Evolutionary conservation across 2,329 filamentous ascomycete genomes (phyloP), one percentile per base, ranked within the genome.

Genomic region (Plenodomus lindquistii): DNA sequence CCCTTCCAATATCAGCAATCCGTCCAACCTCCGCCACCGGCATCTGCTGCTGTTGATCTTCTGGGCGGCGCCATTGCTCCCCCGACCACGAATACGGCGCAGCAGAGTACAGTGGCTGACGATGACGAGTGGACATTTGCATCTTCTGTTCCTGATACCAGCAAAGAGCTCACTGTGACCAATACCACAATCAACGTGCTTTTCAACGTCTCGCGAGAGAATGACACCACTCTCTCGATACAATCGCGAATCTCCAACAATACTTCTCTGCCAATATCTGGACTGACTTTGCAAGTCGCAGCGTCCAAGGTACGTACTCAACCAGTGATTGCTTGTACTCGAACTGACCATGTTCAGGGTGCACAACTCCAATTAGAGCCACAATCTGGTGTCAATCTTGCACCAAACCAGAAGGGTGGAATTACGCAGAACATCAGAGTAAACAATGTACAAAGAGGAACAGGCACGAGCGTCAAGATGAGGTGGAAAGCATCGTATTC

Each of bases 51-150:
- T 19, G 56, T 65, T 9, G 72, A 73, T 42, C 62, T 75, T 5
- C 63, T 76, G 22, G 70, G 73, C 16, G 69, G 73, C 18, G 60
- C 55, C 10, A 44, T 55, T 18, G 19, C 65, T 34, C 54, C 59
- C 17, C 63, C 66, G 7, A 53, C 60, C 10, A 64, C 66, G 13
- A 67, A 49, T 18, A 42, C 64, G 10, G 55, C 65, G 27, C 65
- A 66, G 42, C 50, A 58, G 13, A 57, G 69, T 6, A 59, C 71
- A 42, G 84, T 89, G 38, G 91, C 96, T 44, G 93, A 97, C 58
- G 93, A 97, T 42, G 93, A 97, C 56, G 93, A 97, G 66, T 97
- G 93, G 92, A 88, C 85, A 19, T 97, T 97, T 70, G 85, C 89
- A 2, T 97, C 93, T 0, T 87, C 93, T 0, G 79, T 97, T 13